Percentiles rank a stretch among this genome's conserved stretches.
These are phyloP conservation scores for Cyathus striatus DNA, from an alignment of 768 basidiomycete species.

Conservation along the genomic window DNA sequence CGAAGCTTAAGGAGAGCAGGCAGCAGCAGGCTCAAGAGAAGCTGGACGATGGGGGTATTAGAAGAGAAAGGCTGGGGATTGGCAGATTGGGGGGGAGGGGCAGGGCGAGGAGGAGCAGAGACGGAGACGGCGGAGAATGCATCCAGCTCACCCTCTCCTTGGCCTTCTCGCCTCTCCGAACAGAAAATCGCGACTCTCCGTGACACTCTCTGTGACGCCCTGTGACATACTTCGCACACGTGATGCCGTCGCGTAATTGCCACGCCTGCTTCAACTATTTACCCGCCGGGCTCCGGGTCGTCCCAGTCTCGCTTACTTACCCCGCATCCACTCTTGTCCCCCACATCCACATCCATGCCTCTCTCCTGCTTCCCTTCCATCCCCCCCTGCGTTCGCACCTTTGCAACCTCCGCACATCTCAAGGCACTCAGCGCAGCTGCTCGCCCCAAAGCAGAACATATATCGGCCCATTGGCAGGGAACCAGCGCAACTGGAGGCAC, in stretches of 20 bases:
- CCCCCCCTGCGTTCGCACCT: slow-evolving; percentile 20
- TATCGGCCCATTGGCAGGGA: slow-evolving; percentile 80
- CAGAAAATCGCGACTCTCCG: slow-evolving; percentile 3
- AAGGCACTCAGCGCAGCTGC: slow-evolving; percentile 50
- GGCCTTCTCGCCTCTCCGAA: not conserved
- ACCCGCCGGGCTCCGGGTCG: not conserved
- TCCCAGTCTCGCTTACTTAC: slow-evolving; percentile 1
- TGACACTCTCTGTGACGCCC: slow-evolving; percentile 3
- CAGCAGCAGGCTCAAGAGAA: too few species aligned
- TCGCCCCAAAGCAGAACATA: slow-evolving; percentile 57
- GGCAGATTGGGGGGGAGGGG: too few species aligned
- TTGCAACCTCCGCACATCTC: slow-evolving; percentile 43
- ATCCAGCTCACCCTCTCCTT: not conserved
- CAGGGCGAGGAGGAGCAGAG: too few species aligned
- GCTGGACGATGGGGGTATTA: too few species aligned
- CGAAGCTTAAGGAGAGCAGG: too few species aligned
- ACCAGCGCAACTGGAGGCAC: slow-evolving; percentile 80
- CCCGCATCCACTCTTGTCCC: not conserved
- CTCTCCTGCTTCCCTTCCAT: slow-evolving; percentile 25
- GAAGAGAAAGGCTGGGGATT: too few species aligned
- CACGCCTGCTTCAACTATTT: not conserved
- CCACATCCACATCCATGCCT: slow-evolving; percentile 19
- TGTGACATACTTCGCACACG: slow-evolving; percentile 10
- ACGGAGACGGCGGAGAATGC: too few species aligned
- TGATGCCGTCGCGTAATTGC: slow-evolving; percentile 11